phyloP scores from a whole-genome alignment of 805 yeast species.

The Saccharomycopsis sp. region DNA sequence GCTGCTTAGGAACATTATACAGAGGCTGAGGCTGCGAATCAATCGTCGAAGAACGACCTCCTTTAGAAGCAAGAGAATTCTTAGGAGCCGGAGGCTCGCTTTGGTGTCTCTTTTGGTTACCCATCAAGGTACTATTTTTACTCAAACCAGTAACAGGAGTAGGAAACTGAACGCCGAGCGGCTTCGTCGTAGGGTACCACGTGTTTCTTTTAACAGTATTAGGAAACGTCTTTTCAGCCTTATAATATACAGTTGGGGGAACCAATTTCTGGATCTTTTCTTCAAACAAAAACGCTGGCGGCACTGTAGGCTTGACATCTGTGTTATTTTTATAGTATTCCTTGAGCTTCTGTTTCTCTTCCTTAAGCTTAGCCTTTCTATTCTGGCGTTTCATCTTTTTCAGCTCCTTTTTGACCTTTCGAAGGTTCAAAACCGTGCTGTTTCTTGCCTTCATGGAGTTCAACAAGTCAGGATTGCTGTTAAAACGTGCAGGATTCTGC shows the following conservation, averaged over 20 bases:
- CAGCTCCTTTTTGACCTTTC: slow-evolving; percentile 8
- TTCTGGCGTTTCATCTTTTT: not conserved
- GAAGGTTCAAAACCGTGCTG: slow-evolving; percentile 11
- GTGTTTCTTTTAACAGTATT: slow-evolving; percentile 17
- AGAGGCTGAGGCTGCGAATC: not conserved
- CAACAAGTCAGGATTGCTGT: slow-evolving; percentile 8
- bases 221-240: slow-evolving; percentile 19
- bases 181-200: slow-evolving; percentile 1
- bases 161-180: not conserved
- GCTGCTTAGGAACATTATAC: not conserved
- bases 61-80: not conserved
- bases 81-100: slow-evolving; percentile 1
- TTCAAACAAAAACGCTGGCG: slow-evolving; percentile 19
- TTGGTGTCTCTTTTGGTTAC: slow-evolving; percentile 3
- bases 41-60: not conserved
- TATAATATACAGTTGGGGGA: slow-evolving; percentile 11
- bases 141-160: slow-evolving; percentile 11
- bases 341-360: slow-evolving; percentile 3
- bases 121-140: slow-evolving; percentile 1
- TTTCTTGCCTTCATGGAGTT: slow-evolving; percentile 16
- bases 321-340: slow-evolving; percentile 6
- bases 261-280: slow-evolving; percentile 4
- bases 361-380: slow-evolving; percentile 3
- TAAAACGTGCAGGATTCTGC: slow-evolving; percentile 8
- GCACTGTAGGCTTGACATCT: slow-evolving; percentile 11